Base-by-base conservation (phyloP, 768 basidiomycete genomes). In the Galerina marginata region DNA sequence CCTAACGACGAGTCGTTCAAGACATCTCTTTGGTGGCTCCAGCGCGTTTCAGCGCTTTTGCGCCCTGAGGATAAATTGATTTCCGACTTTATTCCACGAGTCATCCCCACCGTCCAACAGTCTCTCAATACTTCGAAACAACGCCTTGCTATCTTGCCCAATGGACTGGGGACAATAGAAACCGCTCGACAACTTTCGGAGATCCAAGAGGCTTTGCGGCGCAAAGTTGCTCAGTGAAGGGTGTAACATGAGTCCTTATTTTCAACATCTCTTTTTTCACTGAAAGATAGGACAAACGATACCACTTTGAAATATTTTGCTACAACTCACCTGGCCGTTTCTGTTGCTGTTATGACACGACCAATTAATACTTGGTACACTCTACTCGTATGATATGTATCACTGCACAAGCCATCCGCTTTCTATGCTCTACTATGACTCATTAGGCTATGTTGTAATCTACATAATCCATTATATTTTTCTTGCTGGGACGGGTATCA, bases 1-100 rank as follows among this genome's bases (percentile, higher is more conserved):
- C 90, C 92, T 9, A 81, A 83, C 49, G 92, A 95, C 61, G 93
- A 94, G 66, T 74, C 83, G 5, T 93, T 93, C 83, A 93, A 93
- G 75, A 85, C 83, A 12, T 85, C 89, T 6, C 76, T 94, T 58
- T 93, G 93, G 92, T 95, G 92, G 92, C 76, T 95, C 65, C 91
- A 93, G 70, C 87, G 92, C 56, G 81, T 90, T 39, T 79, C 90
- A 6, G 78, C 83, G 12, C 80, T 88, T 36, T 82, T 94, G 63
- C 90, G 89, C 69, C 87, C 91, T 3, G 67, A 91, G 89, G 91
- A 93, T 73, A 90, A 90, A 63, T 80, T 93, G 37, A 93, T 93
- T 67, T 83, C 89, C 20, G 89, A 92, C 56, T 94, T 93, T 72
- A 86, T 91, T 55, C 86, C 89, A 20, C 88, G 91, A 50, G 92